phyloP scores from a whole-genome alignment of 2,329 filamentous ascomycete genomes.

The Helotiales sp. region DNA sequence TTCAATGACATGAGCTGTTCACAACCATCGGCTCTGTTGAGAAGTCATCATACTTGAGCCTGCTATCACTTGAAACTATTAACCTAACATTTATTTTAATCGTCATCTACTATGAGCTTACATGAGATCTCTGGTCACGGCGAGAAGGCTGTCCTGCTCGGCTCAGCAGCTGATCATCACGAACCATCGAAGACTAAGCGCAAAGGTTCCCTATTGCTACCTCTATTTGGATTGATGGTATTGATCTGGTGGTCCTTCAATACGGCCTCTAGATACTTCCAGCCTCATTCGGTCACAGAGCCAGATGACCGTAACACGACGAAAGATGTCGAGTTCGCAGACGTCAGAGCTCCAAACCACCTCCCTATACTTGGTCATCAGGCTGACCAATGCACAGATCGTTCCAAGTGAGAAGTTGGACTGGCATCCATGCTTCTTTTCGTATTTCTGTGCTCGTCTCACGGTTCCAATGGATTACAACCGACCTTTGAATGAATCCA shows the following conservation, averaged over 20 bases:
- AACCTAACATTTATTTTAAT: neutral
- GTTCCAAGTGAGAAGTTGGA: constrained; percentile 44
- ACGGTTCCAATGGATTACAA: constrained; percentile 49
- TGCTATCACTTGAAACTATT: neutral
- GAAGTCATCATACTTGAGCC: neutral
- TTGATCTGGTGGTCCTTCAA: neutral
- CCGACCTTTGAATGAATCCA: constrained; percentile 39
- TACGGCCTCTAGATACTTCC: neutral
- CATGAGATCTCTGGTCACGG: neutral
- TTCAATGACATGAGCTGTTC: neutral
- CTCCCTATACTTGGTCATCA: neutral
- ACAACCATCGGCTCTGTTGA: neutral
- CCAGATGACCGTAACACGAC: neutral
- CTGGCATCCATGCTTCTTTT: constrained; percentile 44
- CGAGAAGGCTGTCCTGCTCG: constrained; percentile 5
- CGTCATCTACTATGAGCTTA: neutral
- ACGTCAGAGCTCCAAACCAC: neutral
- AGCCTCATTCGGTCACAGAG: neutral
- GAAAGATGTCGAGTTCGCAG: neutral
- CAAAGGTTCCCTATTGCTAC: neutral
- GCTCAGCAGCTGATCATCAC: neutral
- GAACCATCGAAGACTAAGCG: neutral
- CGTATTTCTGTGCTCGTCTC: constrained; percentile 41
- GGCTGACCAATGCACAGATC: constrained; percentile 36
- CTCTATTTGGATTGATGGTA: neutral